phyloP scores from a whole-genome alignment of 2,329 filamentous ascomycete species.

The Fusarium staphyleae region DNA sequence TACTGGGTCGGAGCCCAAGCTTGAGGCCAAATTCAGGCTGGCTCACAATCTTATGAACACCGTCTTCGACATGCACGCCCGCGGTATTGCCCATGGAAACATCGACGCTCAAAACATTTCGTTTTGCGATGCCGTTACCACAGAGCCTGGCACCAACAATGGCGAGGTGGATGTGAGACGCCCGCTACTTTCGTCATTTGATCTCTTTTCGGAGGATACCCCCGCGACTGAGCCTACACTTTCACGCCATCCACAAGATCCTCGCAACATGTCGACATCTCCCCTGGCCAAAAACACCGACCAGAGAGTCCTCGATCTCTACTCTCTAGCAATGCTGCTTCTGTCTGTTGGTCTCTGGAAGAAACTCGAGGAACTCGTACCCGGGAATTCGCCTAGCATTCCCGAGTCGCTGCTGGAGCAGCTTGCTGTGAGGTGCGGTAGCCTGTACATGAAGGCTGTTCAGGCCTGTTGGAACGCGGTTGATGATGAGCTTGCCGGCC shows the following conservation, averaged over 20 bases:
- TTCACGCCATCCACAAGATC: constrained; percentile 70
- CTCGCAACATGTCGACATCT: constrained; percentile 57
- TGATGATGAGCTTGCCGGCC: constrained; percentile 63
- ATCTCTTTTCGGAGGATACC: constrained; percentile 63
- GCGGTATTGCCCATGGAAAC: constrained; percentile 74
- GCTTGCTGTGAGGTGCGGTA: constrained; percentile 73
- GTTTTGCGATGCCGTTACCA: constrained; percentile 62
- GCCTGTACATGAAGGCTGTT: constrained; percentile 77
- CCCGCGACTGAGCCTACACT: constrained; percentile 37
- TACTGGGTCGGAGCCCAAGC: constrained; percentile 65
- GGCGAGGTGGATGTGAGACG: constrained; percentile 68
- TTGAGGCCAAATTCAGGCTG: constrained; percentile 79
- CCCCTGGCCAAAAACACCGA: constrained; percentile 59
- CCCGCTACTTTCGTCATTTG: constrained; percentile 76
- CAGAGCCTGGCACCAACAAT: constrained; percentile 50
- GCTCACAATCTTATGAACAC: constrained; percentile 76
- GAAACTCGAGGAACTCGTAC: constrained; percentile 63
- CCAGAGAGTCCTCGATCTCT: constrained; percentile 70
- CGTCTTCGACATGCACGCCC: constrained; percentile 75
- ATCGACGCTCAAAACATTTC: constrained; percentile 72
- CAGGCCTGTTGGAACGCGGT: constrained; percentile 75
- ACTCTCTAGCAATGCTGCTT: constrained; percentile 75
- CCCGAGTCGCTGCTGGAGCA: constrained; percentile 67
- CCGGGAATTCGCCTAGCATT: constrained; percentile 57
- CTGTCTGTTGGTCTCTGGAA: constrained; percentile 80